These are phyloP conservation scores for Globisporangium cederbergense DNA, from an alignment of 352 stramenopile species.

Conservation along the genomic window DNA sequence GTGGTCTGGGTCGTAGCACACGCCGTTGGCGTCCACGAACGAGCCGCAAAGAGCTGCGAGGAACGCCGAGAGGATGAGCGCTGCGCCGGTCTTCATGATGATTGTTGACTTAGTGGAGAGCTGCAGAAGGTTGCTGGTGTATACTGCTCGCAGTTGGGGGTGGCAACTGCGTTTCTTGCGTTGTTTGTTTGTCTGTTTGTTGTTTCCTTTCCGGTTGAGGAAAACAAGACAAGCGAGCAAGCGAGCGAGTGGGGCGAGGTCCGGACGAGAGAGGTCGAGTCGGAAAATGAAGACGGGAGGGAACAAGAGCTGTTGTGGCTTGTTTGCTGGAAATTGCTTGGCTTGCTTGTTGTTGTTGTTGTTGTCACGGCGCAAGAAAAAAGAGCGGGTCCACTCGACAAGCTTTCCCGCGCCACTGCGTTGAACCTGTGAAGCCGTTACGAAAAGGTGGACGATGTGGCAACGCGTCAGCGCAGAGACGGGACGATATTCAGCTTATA, in stretches of 20 bases:
- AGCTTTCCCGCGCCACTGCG: background rate
- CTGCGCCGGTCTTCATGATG: conserved; percentile 15
- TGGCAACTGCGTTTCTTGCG: background rate
- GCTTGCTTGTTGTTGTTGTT: background rate
- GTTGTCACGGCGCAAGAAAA: background rate
- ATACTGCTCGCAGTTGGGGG: background rate
- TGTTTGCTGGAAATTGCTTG: background rate
- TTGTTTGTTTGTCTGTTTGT: background rate
- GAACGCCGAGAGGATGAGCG: conserved; percentile 14
- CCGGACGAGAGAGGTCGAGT: conserved; percentile 11
- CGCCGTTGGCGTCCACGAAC: conserved; percentile 49
- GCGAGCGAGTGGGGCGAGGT: conserved; percentile 8
- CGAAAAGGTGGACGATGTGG: background rate
- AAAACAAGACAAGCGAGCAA: conserved; percentile 6
- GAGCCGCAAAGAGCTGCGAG: conserved; percentile 28
- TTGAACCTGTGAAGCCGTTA: conserved; percentile 1
- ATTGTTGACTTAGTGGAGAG: background rate
- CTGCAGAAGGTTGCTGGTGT: background rate
- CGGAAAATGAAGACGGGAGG: conserved; percentile 7
- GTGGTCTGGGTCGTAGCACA: conserved; percentile 72
- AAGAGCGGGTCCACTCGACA: conserved; percentile 3
- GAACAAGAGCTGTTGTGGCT: background rate
- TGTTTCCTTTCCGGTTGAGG: conserved; percentile 13
- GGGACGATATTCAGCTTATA: background rate
- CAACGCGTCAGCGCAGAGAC: background rate